A percentile compares a stretch with the other conserved stretches of the same genome.
Conservation (phyloP, 1,284 basidiomycete species). For the Ganoderma multipileum region DNA sequence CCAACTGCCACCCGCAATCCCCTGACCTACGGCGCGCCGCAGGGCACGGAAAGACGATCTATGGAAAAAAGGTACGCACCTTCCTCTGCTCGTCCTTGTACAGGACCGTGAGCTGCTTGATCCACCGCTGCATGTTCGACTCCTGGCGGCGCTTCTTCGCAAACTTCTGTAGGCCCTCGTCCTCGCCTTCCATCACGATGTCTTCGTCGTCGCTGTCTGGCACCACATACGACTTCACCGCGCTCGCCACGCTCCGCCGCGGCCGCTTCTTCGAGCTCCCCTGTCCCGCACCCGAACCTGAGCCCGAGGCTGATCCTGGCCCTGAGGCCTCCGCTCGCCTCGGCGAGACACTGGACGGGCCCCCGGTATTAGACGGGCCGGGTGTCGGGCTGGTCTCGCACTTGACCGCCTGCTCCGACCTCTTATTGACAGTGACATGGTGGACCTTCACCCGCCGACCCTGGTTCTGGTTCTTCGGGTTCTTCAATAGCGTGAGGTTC, state of each 20-base stretch:
- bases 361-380: constrained; percentile 15
- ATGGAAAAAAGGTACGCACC: constrained; percentile 45
- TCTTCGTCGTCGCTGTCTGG: constrained; percentile 77
- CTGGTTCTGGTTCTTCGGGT: constrained; percentile 16
- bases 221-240: constrained; percentile 64
- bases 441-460: background rate
- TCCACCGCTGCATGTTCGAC: constrained; percentile 68
- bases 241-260: constrained; percentile 58
- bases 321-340: constrained; percentile 1
- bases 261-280: constrained; percentile 52
- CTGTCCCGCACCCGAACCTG: constrained; percentile 22
- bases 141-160: constrained; percentile 50
- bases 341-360: constrained; percentile 6
- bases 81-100: constrained; percentile 71
- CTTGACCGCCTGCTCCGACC: constrained; percentile 45
- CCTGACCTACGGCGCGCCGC: constrained; percentile 1
- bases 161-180: constrained; percentile 42
- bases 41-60: background rate
- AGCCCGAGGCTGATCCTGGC: background rate
- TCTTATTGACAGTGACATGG: background rate
- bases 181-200: constrained; percentile 50
- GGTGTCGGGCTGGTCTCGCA: constrained; percentile 26
- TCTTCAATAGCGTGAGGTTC: constrained; percentile 21
- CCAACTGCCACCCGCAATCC: background rate
- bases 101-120: constrained; percentile 63